phyloP scores from a whole-genome alignment of 305 asterid species.

The Solanum hybrid region DNA sequence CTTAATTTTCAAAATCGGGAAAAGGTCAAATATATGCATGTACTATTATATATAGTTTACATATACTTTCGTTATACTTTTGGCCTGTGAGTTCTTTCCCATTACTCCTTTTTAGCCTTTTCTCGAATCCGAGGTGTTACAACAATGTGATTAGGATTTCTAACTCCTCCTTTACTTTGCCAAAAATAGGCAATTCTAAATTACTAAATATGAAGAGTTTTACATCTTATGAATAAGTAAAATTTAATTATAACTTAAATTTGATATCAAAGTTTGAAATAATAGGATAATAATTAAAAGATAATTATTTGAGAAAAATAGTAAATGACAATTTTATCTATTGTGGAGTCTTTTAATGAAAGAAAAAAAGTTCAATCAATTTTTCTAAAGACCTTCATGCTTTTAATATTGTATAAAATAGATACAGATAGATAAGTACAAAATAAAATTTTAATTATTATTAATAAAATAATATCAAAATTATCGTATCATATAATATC shows the following conservation, averaged over 20 bases:
- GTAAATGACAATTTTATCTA: background rate
- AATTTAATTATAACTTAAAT: background rate
- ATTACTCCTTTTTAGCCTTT: background rate
- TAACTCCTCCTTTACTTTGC: background rate
- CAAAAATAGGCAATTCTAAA: background rate
- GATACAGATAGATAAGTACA: too few relatives aligned
- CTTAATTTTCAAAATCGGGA: too few relatives aligned
- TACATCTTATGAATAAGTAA: background rate
- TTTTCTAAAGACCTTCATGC: background rate
- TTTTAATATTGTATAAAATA: too few relatives aligned
- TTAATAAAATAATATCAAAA: too few relatives aligned
- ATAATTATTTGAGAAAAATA: background rate
- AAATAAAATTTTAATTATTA: too few relatives aligned
- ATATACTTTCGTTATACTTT: too few relatives aligned
- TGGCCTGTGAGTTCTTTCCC: background rate
- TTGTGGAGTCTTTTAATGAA: background rate
- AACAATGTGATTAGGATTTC: background rate
- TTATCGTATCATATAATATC: background rate
- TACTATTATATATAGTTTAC: too few relatives aligned
- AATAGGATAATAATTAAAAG: background rate
- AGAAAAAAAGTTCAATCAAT: too few relatives aligned
- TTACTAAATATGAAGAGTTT: background rate
- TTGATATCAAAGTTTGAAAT: background rate
- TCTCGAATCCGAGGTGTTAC: background rate
- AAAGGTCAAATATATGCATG: too few relatives aligned